phyloP scores from a whole-genome alignment of 2,329 filamentous ascomycete species.

The Penicillium frequentans region DNA sequence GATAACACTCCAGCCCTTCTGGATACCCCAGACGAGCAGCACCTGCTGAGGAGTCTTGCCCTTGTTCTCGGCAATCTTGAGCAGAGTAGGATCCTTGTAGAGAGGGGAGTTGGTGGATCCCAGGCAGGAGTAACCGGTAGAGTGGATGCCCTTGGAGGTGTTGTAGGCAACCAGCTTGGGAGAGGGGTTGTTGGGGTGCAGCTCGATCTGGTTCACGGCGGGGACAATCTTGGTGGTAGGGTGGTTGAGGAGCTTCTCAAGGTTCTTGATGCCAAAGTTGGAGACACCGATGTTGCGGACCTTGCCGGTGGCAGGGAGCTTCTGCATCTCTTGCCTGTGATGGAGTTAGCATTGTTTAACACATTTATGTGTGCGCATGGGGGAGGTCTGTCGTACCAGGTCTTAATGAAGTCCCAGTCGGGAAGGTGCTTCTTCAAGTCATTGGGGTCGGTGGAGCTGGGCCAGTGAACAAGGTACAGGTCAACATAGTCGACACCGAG shows the following conservation, averaged over 20 bases:
- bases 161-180: slow-evolving; percentile 56
- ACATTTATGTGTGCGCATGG: background rate
- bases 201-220: slow-evolving; percentile 56
- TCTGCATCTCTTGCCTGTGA: slow-evolving; percentile 56
- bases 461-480: slow-evolving; percentile 72
- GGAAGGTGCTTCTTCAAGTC: slow-evolving; percentile 61
- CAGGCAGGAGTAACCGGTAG: slow-evolving; percentile 57
- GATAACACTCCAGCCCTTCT: slow-evolving; percentile 79
- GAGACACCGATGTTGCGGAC: slow-evolving; percentile 80
- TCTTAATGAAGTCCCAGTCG: slow-evolving; percentile 82
- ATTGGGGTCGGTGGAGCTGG: slow-evolving; percentile 54
- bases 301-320: slow-evolving; percentile 54
- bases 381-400: slow-evolving; percentile 50
- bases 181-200: slow-evolving; percentile 69
- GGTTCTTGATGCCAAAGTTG: slow-evolving; percentile 79
- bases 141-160: slow-evolving; percentile 54
- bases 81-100: slow-evolving; percentile 55
- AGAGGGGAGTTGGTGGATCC: slow-evolving; percentile 56
- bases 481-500: slow-evolving; percentile 69
- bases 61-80: slow-evolving; percentile 56
- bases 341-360: slow-evolving; percentile 49
- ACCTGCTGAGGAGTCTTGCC: slow-evolving; percentile 57
- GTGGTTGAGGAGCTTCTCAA: slow-evolving; percentile 73
- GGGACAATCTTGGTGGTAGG: slow-evolving; percentile 56
- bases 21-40: slow-evolving; percentile 70